Conservation (phyloP, 2,329 filamentous ascomycete species). For the Aspergillus carbonarius region DNA sequence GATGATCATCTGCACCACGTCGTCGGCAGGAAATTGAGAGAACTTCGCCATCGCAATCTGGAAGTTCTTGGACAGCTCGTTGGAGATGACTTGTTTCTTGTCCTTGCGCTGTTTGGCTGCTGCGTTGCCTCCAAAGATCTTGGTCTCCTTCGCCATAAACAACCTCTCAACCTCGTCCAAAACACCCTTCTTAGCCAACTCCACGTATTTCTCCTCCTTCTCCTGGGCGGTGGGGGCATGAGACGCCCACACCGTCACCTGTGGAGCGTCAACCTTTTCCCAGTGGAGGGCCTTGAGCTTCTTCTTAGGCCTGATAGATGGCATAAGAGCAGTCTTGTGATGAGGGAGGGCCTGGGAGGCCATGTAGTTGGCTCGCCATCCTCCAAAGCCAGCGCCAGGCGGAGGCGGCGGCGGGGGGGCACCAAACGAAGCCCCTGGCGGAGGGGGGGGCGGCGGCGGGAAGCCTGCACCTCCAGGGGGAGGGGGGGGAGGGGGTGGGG, state of each 20-base stretch:
- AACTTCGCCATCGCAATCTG: conserved; percentile 94
- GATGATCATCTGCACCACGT: conserved; percentile 88
- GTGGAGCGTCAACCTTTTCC: conserved; percentile 94
- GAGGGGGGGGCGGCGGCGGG: conserved; percentile 45
- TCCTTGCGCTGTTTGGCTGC: conserved; percentile 74
- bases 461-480: conserved; percentile 44
- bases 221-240: conserved; percentile 83
- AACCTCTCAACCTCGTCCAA: conserved; percentile 96
- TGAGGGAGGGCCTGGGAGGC: conserved; percentile 58
- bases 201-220: conserved; percentile 92
- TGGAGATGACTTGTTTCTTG: conserved; percentile 95
- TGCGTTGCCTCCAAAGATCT: conserved; percentile 69
- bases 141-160: conserved; percentile 96
- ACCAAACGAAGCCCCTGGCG: conserved; percentile 40
- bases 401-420: conserved; percentile 63
- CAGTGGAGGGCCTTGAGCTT: conserved; percentile 99
- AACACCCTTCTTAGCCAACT: conserved; percentile 90
- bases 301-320: conserved; percentile 90
- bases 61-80: conserved; percentile 83
- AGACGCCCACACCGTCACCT: conserved; percentile 88
- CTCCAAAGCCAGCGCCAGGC: conserved; percentile 62
- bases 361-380: conserved; percentile 69
- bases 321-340: conserved; percentile 64
- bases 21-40: conserved; percentile 78
- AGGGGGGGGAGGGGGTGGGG: conserved; percentile 48